These are phyloP conservation scores for Cercospora berteroae DNA, from an alignment of 2,329 filamentous ascomycete genomes.

Conservation along the genomic window DNA sequence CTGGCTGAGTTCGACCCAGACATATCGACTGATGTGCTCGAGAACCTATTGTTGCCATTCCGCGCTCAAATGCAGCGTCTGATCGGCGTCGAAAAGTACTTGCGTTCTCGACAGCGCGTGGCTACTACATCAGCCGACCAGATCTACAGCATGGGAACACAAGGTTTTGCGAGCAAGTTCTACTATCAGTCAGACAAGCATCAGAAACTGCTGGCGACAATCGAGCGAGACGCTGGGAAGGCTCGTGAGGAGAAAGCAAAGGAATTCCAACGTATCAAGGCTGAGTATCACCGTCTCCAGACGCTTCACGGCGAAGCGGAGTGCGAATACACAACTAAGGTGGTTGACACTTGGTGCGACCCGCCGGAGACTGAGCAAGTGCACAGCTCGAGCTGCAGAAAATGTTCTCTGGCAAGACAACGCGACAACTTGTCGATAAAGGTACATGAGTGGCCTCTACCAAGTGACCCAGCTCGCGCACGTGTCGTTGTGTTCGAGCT, in stretches of 20 bases:
- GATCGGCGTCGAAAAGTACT: constrained; percentile 50
- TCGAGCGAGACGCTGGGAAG: constrained; percentile 8
- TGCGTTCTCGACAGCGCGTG: constrained; percentile 37
- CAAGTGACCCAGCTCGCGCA: constrained; percentile 37
- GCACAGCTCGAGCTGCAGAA: constrained; percentile 41
- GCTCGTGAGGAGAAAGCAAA: constrained; percentile 20
- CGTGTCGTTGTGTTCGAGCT: constrained; percentile 56
- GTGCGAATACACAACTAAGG: constrained; percentile 13
- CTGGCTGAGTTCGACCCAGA: constrained; percentile 54
- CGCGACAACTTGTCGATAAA: constrained; percentile 46
- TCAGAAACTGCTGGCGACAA: background rate
- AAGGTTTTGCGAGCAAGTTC: constrained; percentile 47
- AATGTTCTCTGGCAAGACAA: constrained; percentile 43
- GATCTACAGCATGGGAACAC: background rate
- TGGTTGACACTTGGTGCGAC: constrained; percentile 22
- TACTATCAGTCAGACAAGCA: constrained; percentile 37
- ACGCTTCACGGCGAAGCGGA: background rate
- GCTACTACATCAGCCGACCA: background rate
- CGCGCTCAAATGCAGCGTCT: constrained; percentile 53
- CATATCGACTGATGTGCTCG: constrained; percentile 52
- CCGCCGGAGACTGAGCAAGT: constrained; percentile 35
- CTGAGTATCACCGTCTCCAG: constrained; percentile 41
- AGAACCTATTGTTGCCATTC: constrained; percentile 54
- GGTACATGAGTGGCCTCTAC: constrained; percentile 53
- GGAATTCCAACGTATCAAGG: constrained; percentile 40